These are phyloP conservation scores for Phytophthora cryptogea DNA, from an alignment of 352 stramenopile genomes.

Conservation along the genomic window DNA sequence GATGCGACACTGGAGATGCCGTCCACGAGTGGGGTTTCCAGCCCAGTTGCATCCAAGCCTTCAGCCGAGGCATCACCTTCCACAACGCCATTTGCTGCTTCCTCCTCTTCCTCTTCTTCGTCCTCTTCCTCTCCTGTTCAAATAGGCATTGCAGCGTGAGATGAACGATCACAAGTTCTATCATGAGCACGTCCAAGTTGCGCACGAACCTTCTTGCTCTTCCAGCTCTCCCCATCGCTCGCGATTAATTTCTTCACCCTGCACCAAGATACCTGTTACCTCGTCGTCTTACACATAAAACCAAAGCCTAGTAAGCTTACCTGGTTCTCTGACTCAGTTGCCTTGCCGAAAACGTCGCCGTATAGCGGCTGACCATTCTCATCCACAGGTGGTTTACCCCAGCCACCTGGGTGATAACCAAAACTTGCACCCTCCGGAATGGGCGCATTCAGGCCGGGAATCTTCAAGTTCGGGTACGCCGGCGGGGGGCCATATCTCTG, in stretches of 20 bases:
- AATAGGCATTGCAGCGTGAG: slow-evolving; percentile 1
- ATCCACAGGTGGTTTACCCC: slow-evolving; percentile 98
- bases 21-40: slow-evolving; percentile 62
- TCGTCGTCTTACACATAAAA: neutral
- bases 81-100: slow-evolving; percentile 38
- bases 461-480: slow-evolving; percentile 95
- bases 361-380: slow-evolving; percentile 95
- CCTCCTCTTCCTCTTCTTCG: slow-evolving; percentile 54
- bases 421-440: slow-evolving; percentile 94
- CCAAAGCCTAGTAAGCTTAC: slow-evolving; percentile 10
- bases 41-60: slow-evolving; percentile 56
- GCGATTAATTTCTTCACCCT: slow-evolving; percentile 57
- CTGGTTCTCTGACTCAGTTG: slow-evolving; percentile 31
- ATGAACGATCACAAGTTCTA: neutral
- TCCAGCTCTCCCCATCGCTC: slow-evolving; percentile 78
- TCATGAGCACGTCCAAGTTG: slow-evolving; percentile 2
- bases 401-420: slow-evolving; percentile 96
- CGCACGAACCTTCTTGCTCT: slow-evolving; percentile 53
- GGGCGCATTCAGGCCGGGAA: slow-evolving; percentile 97
- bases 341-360: slow-evolving; percentile 94
- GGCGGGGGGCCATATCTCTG: slow-evolving; percentile 97
- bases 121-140: slow-evolving; percentile 36
- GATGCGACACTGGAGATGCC: slow-evolving; percentile 73
- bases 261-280: slow-evolving; percentile 9
- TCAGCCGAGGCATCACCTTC: slow-evolving; percentile 34